phyloP scores from a whole-genome alignment of 106 monocot genomes.

The Dendrobium catenatum region DNA sequence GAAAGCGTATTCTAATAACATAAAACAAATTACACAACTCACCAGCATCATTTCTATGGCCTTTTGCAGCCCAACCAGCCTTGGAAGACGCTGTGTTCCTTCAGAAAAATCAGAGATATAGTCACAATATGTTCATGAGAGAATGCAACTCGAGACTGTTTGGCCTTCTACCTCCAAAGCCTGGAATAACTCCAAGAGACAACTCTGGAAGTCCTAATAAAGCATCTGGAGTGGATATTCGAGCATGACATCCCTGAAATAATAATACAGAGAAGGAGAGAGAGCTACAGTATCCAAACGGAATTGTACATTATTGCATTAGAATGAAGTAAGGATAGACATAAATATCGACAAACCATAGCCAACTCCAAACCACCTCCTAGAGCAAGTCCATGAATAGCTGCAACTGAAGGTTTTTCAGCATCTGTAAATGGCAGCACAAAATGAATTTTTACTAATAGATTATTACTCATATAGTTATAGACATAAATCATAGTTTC shows the following conservation, averaged over 20 bases:
- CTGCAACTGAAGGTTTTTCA: slow-evolving; percentile 43
- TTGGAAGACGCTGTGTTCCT: slow-evolving; percentile 52
- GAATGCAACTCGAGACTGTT: background rate
- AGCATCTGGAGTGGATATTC: slow-evolving; percentile 35
- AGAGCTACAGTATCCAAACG: background rate
- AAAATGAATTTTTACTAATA: background rate
- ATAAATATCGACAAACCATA: slow-evolving; percentile 23
- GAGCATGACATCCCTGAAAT: slow-evolving; percentile 43
- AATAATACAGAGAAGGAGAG: background rate
- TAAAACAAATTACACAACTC: background rate
- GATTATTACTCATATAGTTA: background rate
- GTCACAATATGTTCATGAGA: background rate
- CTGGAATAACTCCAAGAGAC: slow-evolving; percentile 45
- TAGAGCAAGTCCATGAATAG: slow-evolving; percentile 34
- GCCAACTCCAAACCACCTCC: slow-evolving; percentile 45
- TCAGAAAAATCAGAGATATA: background rate
- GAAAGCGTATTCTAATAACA: too few species aligned
- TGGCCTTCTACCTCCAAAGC: slow-evolving; percentile 30
- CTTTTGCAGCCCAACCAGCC: slow-evolving; percentile 32
- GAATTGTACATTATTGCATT: background rate
- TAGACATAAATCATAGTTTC: background rate
- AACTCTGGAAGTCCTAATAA: slow-evolving; percentile 39
- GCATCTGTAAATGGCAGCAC: slow-evolving; percentile 8
- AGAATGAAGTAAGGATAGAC: background rate
- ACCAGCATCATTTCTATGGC: slow-evolving; percentile 45